Conservation (phyloP, 106 monocot genomes). For the Dendrobium huoshanense region DNA sequence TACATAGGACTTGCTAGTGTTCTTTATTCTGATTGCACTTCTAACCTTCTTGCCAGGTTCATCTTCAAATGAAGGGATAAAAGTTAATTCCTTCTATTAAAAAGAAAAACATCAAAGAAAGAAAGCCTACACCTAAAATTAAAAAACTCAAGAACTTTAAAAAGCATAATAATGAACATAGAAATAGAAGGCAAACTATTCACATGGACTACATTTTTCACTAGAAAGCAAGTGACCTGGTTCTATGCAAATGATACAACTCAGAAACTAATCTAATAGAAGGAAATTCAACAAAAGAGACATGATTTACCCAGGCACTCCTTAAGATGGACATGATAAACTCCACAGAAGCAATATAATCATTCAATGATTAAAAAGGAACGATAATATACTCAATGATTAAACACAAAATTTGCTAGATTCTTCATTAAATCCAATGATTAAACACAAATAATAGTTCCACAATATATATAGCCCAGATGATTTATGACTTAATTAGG, state of each 20-base stretch:
- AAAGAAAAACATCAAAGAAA: not conserved
- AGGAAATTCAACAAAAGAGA: not conserved
- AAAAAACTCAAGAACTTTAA: not conserved
- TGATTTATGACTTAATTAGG: not conserved
- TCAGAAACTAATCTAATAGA: not conserved
- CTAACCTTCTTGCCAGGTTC: constrained; percentile 39
- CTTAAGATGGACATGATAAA: not conserved
- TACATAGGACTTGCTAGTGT: constrained; percentile 37
- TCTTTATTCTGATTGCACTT: constrained; percentile 43
- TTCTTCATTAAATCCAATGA: not conserved
- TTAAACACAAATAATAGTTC: not conserved
- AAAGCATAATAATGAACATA: not conserved
- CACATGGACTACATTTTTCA: not conserved
- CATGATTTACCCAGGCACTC: not conserved
- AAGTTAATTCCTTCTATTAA: not conserved
- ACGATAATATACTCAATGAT: not conserved
- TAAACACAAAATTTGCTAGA: not conserved
- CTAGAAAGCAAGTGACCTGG: not conserved
- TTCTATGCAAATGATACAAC: not conserved
- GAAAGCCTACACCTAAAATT: not conserved
- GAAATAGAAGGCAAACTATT: not conserved
- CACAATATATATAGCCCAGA: not conserved
- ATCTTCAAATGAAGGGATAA: constrained; percentile 18
- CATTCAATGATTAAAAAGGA: not conserved
- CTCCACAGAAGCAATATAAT: not conserved